phyloP scores from a whole-genome alignment of 139 green algal species.

The Coelastrella sp. region DNA sequence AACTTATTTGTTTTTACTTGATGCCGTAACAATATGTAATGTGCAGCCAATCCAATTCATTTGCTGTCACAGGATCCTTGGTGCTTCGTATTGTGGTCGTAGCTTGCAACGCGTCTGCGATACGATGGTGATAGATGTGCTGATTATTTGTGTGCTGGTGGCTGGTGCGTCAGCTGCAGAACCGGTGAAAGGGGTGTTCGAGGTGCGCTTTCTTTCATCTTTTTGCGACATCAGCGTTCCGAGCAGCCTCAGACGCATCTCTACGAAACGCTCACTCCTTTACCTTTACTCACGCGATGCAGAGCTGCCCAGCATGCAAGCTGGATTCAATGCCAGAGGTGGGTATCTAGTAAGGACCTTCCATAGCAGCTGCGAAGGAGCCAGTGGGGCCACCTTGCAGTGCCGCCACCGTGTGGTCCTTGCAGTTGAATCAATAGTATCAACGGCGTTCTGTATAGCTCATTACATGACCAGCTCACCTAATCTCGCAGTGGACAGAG shows the following conservation, averaged over 20 bases:
- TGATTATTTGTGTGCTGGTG: not conserved
- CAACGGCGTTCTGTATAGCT: too few relatives aligned
- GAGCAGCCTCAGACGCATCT: not conserved
- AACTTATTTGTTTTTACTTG: too few relatives aligned
- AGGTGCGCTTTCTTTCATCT: not conserved
- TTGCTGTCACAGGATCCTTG: too few relatives aligned
- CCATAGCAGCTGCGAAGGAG: not conserved
- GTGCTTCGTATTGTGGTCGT: too few relatives aligned
- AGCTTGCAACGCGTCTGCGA: too few relatives aligned
- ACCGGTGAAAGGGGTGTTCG: constrained; percentile 15
- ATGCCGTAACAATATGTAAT: too few relatives aligned
- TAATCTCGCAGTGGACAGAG: not conserved
- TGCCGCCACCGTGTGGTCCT: too few relatives aligned
- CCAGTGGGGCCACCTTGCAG: too few relatives aligned
- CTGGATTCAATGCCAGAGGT: constrained; percentile 28
- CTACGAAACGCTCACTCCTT: not conserved
- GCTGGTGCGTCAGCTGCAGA: not conserved
- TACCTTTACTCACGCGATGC: not conserved
- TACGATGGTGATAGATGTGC: not conserved
- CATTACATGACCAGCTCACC: not conserved
- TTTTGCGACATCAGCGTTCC: not conserved
- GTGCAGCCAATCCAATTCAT: too few relatives aligned
- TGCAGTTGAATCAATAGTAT: too few relatives aligned
- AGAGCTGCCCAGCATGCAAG: constrained; percentile 29
- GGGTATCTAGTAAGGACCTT: not conserved